Conservation (phyloP, 1,284 basidiomycete genomes). For the Gastroboletus turbinatus region DNA sequence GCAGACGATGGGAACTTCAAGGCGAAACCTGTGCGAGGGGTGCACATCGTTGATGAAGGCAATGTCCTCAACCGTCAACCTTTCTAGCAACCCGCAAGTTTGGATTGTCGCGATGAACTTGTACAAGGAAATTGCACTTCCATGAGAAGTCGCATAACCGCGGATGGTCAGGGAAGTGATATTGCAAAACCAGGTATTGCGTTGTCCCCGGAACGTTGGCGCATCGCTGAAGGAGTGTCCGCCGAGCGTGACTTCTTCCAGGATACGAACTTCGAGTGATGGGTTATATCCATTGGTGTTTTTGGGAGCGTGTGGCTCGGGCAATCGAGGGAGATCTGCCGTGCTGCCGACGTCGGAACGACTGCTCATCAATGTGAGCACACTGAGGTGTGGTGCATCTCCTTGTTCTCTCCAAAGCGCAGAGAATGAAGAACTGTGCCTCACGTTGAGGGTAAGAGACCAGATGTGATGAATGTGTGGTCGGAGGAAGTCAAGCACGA, state of each 20-base stretch:
- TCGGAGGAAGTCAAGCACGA: not conserved
- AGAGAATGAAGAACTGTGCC: slow-evolving; percentile 4
- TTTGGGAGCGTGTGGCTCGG: not conserved
- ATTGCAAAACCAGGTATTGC: slow-evolving; percentile 4
- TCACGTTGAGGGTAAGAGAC: slow-evolving; percentile 7
- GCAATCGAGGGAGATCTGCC: not conserved
- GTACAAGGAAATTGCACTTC: slow-evolving; percentile 5
- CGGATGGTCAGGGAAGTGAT: slow-evolving; percentile 4
- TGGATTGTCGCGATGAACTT: slow-evolving; percentile 2
- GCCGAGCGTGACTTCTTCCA: not conserved
- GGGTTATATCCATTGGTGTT: not conserved
- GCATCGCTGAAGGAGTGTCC: slow-evolving; percentile 1
- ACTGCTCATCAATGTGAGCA: slow-evolving; percentile 1
- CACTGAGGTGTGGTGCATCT: not conserved
- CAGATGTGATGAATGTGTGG: slow-evolving; percentile 2
- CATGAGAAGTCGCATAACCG: not conserved
- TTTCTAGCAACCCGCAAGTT: not conserved
- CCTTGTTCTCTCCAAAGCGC: slow-evolving; percentile 7
- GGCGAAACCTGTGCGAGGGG: slow-evolving; percentile 10
- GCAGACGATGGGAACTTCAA: slow-evolving; percentile 6
- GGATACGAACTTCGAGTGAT: not conserved
- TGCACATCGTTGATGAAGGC: slow-evolving; percentile 12
- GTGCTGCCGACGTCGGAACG: not conserved
- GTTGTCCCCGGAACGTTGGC: not conserved
- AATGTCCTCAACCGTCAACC: slow-evolving; percentile 4